Base-by-base conservation (phyloP, 495 filamentous ascomycete species). In the Trichoderma reesei region DNA sequence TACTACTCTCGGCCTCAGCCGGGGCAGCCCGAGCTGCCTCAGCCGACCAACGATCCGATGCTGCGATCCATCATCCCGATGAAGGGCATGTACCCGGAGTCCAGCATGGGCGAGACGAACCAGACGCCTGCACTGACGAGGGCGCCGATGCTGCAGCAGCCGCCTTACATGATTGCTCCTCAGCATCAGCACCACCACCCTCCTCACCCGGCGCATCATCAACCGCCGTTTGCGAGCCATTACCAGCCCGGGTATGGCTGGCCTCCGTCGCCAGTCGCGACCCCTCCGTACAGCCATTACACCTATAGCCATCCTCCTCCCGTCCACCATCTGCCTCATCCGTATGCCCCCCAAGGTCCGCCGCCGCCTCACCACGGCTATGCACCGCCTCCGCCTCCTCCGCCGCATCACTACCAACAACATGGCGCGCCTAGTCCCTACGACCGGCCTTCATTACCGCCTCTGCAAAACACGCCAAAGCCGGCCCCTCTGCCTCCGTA, bases 71-170 rank as follows among this genome's bases (percentile, higher is more conserved):
- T 98, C 65, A 78, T 88, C 8, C 92, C 92, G 8, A 80, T 84
- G 41, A 96, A 96, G 73, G 91, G 91, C 68, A 88, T 98, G 80
- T 98, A 98, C 71, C 95, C 95, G 2, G 94, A 98, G 74, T 93
- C 95, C 5, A 96, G 92, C n/a, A 82, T 97, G 41, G 89, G 91
- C 68, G 94, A 97, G 65, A 83, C 87, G 63, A 83, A 59, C 81
- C 86, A 70, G 41, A 70, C 67, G 2, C 76, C 82, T 9, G 74
- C 76, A 14, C 63, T 78, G 33, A 79, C 78, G 5, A 73, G 78
- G 65, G 64, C 75, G n/a, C 81, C 80, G 34, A 79, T n/a, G n/a
- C n/a, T 83, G 77, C 77, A 74, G 60, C 74, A 70, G 54, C 68
- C 69, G 61, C 69, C 73, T 51, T 79, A 76, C 64, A 65, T 71